Base-by-base conservation (phyloP, 2,329 filamentous ascomycete species). In the Beauveria sp. region DNA sequence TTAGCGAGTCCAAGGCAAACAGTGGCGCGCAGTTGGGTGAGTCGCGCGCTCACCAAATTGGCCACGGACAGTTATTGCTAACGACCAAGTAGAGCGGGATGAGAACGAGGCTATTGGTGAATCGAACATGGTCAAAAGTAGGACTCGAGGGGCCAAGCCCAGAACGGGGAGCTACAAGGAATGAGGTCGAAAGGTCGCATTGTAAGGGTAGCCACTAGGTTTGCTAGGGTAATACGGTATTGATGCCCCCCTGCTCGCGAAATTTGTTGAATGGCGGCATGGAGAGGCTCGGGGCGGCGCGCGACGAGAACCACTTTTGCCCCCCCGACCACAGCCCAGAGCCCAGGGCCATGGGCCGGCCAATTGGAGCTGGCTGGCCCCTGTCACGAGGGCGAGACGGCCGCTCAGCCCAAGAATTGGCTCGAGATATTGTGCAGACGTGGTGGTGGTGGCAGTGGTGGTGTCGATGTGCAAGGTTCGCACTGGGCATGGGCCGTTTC, bases 331-430 rank as follows among this genome's bases (percentile, higher is more conserved):
- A 14, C 68, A 67, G 0, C 71, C 70, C 0, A 73, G 59, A 0
- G 71, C 69, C 68, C 7, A 66, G 62, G 0, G 71, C 69, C 62
- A 74, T 73, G 22, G 67, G 68, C 1, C 69, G 69, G 10, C 71
- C 72, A 54, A 74, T 74, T 37, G 34, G 12, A 72, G 71, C 3
- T 70, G 70, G 62, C 71, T 73, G n/a, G 67, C 72, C 7, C 72
- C 72, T 0, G 72, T 73, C 1, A 74, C 63, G 7, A 73, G 66
- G 0, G 70, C 72, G 5, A 68, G 66, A 43, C 65, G 66, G 18
- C 70, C 71, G 0, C 63, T 59, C n/a, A 73, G 68, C 20, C 67
- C 64, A 59, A 73, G 72, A 34, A 73, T 63, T 8, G 65, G 64
- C 26, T 68, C 55, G 28, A 73, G 67, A 48, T 71, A 72, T 20